Percentiles rank a stretch among this genome's conserved stretches.
Conservation (phyloP, 257 asterid genomes). For the Solanum infundibuliforme region DNA sequence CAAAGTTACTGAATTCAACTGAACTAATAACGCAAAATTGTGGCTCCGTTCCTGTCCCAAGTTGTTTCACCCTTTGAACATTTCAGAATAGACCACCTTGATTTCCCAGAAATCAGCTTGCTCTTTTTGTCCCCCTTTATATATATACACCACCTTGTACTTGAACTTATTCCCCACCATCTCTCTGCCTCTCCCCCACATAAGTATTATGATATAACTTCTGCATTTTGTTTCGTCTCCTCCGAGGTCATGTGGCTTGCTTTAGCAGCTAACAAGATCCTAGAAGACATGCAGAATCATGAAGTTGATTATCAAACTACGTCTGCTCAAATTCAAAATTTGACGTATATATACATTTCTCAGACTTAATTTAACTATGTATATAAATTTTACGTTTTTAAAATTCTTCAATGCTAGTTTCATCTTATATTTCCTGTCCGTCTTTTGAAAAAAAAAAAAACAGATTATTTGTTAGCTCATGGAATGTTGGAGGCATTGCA, state of each 20-base stretch:
- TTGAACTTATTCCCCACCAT: background rate
- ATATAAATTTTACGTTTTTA: background rate
- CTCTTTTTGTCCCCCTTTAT: background rate
- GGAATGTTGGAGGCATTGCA: constrained; percentile 56
- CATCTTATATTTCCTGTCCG: background rate
- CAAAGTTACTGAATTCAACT: background rate
- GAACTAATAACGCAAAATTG: background rate
- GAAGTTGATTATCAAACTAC: constrained; percentile 1
- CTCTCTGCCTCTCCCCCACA: background rate
- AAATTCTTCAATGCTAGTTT: background rate
- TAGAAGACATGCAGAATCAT: background rate
- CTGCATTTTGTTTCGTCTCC: background rate
- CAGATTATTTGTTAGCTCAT: constrained; percentile 53
- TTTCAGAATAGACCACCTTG: background rate
- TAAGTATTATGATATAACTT: background rate
- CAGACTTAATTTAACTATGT: background rate
- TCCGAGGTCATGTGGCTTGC: constrained; percentile 6
- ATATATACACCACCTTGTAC: background rate
- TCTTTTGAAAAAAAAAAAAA: constrained; percentile 4
- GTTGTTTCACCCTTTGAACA: background rate
- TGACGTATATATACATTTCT: constrained; percentile 13
- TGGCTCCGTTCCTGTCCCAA: background rate
- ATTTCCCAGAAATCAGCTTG: background rate
- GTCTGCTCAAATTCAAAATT: constrained; percentile 8
- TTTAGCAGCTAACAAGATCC: constrained; percentile 18